phyloP scores from a whole-genome alignment of 495 filamentous ascomycete genomes.

The Penicillium alfredii region DNA sequence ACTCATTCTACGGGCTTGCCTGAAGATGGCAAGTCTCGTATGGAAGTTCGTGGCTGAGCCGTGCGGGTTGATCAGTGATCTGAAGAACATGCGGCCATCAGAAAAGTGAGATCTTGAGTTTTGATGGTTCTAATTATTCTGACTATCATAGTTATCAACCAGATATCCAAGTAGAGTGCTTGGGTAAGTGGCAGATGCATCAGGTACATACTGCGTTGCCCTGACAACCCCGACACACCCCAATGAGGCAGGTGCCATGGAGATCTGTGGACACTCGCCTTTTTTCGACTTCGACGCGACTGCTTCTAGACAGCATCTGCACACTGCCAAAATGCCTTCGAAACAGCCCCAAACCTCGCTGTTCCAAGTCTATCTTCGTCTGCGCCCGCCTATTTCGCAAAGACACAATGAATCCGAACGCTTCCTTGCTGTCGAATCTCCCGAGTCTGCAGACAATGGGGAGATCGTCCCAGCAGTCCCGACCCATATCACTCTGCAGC shows the following conservation, averaged over 20 bases:
- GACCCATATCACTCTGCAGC: slow-evolving; percentile 82
- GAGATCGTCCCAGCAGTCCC: slow-evolving; percentile 43
- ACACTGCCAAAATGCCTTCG: slow-evolving; percentile 19
- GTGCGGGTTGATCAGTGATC: background rate
- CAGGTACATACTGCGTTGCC: no score
- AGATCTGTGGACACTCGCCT: slow-evolving; percentile 7
- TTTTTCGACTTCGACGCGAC: no score
- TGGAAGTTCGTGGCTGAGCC: background rate
- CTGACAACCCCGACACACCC: background rate
- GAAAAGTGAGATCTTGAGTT: no score
- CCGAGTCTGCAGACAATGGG: slow-evolving; percentile 26
- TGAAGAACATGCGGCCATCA: no score
- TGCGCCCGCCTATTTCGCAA: slow-evolving; percentile 62
- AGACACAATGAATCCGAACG: slow-evolving; percentile 50
- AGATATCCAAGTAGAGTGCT: no score
- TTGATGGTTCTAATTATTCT: no score
- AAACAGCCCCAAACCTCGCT: slow-evolving; percentile 54
- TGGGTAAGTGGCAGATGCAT: no score
- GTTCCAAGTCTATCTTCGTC: slow-evolving; percentile 88
- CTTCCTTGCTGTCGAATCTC: slow-evolving; percentile 69
- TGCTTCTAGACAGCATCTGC: no score
- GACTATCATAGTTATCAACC: no score
- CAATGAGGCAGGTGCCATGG: background rate
- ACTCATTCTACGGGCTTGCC: no score
- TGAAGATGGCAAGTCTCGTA: background rate